Base-by-base conservation (phyloP, 1,284 basidiomycete genomes). In the Austroboletus novae-zelandiae region DNA sequence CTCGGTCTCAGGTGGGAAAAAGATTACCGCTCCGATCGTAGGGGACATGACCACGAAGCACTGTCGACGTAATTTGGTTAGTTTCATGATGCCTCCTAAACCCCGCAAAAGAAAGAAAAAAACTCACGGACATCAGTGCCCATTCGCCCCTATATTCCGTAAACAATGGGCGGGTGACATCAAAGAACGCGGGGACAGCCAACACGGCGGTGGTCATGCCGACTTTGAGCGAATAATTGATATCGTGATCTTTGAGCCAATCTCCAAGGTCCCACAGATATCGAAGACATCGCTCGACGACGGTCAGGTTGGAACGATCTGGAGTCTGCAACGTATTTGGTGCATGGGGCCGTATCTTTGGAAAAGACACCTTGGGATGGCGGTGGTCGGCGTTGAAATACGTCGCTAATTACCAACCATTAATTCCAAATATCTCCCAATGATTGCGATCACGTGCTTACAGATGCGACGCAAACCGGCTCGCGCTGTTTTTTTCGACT, bases 1-100 rank as follows among this genome's bases (percentile, higher is more conserved):
- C 17, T 42, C 43, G 36, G 34, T 40, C 25, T 17, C 25, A 51
- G 20, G 20, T 7, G 15, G 7, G 34, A 29, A 47, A 48, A 20
- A 47, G 78, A 84, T 61, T 58, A 89, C 87, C 37, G 84, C 87
- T 51, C 90, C 90, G 41, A 96, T 86, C 1, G 91, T 94, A 1
- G 91, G 92, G 32, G 88, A 92, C 66, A 95, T 89, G 7, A 94
- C 91, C 14, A 91, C 84, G 60, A 96, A 92, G 67, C 87, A 94
- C 86, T 89, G 13, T 53, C 1, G 45, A 15, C 46, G 14, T 34
- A 43, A 45, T 54, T 9, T 20, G 3, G 41, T 64, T 5, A 55
- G 35, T 41, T 50, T 55, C 29, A 8, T 8, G 27, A 43, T 51
- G 15, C 40, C 27, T 42, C 20, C 20, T 23, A 50, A 55, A 54